These are phyloP conservation scores for Suhomyces bolitotheri DNA, from an alignment of 1,139 yeast genomes.

Conservation along the genomic window DNA sequence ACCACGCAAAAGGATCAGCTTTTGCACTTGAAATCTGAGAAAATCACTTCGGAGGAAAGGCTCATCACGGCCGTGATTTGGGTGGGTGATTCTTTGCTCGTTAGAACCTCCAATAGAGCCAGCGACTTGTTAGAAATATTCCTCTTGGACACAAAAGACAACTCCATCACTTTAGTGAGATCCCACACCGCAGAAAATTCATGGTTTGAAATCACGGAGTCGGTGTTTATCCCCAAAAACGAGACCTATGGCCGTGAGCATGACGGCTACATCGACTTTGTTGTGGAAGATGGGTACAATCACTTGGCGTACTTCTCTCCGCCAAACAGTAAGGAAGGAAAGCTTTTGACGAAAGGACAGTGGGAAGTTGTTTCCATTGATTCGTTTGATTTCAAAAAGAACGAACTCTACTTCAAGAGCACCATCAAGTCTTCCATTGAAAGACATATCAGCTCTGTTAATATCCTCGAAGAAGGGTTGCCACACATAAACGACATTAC, in stretches of 20 bases:
- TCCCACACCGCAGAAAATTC: constrained; percentile 42
- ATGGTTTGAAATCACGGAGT: constrained; percentile 80
- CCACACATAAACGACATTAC: constrained; percentile 53
- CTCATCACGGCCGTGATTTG: constrained; percentile 47
- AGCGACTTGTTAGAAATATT: constrained; percentile 44
- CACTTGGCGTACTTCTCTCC: constrained; percentile 61
- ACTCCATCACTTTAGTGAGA: constrained; percentile 36
- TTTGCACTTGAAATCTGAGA: constrained; percentile 26
- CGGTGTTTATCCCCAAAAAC: constrained; percentile 68
- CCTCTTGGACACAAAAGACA: constrained; percentile 34
- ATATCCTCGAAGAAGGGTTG: constrained; percentile 33
- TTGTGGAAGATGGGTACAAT: constrained; percentile 53
- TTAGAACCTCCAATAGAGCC: constrained; percentile 46
- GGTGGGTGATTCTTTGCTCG: constrained; percentile 37
- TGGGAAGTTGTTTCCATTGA: constrained; percentile 57
- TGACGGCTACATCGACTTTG: constrained; percentile 58
- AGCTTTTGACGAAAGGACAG: constrained; percentile 48
- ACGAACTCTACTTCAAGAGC: constrained; percentile 48
- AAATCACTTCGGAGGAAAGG: constrained; percentile 25
- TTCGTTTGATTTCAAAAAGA: constrained; percentile 44
- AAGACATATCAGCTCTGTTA: constrained; percentile 52
- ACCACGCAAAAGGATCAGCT: constrained; percentile 14
- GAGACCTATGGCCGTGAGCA: constrained; percentile 36
- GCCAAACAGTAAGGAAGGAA: constrained; percentile 42
- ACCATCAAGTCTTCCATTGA: constrained; percentile 54